Conservation (phyloP, 164 flowering plant genomes). For the Vitis riparia region DNA sequence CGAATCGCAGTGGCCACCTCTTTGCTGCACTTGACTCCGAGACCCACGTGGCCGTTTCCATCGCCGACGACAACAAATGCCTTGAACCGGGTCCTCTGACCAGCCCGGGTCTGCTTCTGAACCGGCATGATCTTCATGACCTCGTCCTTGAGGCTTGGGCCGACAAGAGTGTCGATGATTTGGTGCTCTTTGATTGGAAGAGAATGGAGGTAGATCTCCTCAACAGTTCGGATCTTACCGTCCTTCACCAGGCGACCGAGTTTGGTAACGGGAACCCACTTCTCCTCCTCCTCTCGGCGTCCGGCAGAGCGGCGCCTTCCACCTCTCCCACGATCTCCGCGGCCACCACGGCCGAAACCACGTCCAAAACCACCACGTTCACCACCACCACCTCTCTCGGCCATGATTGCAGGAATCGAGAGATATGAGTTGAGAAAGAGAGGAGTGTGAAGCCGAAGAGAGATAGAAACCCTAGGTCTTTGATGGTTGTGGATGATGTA, state of each 20-base stretch:
- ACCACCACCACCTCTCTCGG: constrained; percentile 71
- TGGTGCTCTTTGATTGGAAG: constrained; percentile 75
- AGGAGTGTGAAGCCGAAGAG: too few relatives aligned
- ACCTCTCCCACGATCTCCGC: constrained; percentile 53
- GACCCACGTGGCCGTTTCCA: constrained; percentile 73
- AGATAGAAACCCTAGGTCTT: too few relatives aligned
- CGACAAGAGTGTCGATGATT: constrained; percentile 56
- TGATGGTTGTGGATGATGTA: too few relatives aligned
- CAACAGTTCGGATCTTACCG: constrained; percentile 49
- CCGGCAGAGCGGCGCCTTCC: constrained; percentile 48
- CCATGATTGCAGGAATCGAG: constrained; percentile 31
- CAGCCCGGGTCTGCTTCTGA: constrained; percentile 86
- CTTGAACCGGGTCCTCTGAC: constrained; percentile 82
- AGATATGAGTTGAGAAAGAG: too few relatives aligned
- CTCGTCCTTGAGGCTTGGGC: constrained; percentile 67
- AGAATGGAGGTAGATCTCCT: constrained; percentile 78
- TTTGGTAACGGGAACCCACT: constrained; percentile 84
- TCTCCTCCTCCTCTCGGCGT: constrained; percentile 58
- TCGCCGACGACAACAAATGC: constrained; percentile 89
- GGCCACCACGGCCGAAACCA: constrained; percentile 38
- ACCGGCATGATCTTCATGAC: constrained; percentile 94
- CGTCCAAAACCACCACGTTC: constrained; percentile 54
- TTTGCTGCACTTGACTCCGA: constrained; percentile 81
- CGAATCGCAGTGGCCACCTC: constrained; percentile 88
- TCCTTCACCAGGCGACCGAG: constrained; percentile 70